Conservation (phyloP, 345 rosid species). For the Sonneratia caseolaris region DNA sequence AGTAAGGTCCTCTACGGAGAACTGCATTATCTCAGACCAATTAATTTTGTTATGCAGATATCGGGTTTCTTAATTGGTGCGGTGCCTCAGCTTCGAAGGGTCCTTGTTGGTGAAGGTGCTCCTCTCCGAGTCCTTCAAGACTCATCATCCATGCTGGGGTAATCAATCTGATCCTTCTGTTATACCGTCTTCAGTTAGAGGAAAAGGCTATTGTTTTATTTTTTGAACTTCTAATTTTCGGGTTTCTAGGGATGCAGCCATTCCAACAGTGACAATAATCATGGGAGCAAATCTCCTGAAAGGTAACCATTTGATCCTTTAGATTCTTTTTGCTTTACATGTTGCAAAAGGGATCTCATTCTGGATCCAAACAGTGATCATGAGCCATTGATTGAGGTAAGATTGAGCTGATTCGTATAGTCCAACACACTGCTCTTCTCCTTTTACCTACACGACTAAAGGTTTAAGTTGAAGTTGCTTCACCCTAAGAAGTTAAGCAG, state of each 20-base stretch:
- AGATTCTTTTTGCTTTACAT: too few relatives aligned
- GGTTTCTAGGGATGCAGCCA: slow-evolving; percentile 28
- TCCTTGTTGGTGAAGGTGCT: slow-evolving; percentile 25
- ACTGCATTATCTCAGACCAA: background rate
- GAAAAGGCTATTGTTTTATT: background rate
- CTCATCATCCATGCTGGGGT: slow-evolving; percentile 32
- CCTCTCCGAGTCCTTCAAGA: slow-evolving; percentile 27
- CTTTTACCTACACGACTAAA: too few relatives aligned
- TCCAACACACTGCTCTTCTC: too few relatives aligned
- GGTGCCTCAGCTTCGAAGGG: slow-evolving; percentile 14
- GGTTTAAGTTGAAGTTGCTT: too few relatives aligned
- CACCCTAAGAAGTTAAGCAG: background rate
- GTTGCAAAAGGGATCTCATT: too few relatives aligned
- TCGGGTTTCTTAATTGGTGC: slow-evolving; percentile 26
- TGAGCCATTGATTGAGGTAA: too few relatives aligned
- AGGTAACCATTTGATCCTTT: slow-evolving; percentile 6
- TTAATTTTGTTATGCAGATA: slow-evolving; percentile 11
- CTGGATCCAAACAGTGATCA: too few relatives aligned
- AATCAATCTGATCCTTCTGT: background rate
- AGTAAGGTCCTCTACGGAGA: too few relatives aligned
- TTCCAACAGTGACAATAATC: slow-evolving; percentile 29
- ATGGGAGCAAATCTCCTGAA: slow-evolving; percentile 41
- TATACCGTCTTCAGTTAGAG: too few relatives aligned
- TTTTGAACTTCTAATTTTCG: background rate
- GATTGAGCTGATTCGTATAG: too few relatives aligned